Evolutionary conservation across 106 monocot species (phyloP), one percentile per base, ranked within the genome.

Genomic region (Acanthochlamys bracteata): DNA sequence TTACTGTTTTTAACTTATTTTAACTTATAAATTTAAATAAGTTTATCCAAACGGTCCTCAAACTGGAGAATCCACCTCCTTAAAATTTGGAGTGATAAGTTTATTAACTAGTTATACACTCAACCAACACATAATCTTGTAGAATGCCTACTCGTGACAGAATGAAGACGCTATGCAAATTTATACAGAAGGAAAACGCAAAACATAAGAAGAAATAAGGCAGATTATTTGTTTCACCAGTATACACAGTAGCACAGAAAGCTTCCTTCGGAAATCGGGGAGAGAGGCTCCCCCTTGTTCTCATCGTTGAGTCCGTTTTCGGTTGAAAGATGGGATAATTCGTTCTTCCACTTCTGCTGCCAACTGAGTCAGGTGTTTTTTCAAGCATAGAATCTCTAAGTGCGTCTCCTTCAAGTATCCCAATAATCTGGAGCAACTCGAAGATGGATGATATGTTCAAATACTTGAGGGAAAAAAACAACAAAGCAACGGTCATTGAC

Each of bases 351-450:
- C 41, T 62, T 62, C 62, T 62, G 49, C 24, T 64, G 10, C 64
- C 59, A 17, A 56, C 25, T 17, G 57, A 42, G 1, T 33, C 4
- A 33, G 33, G 33, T 12, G n/a, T 21, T 11, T 17, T 39, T 10
- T 62, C 21, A 21, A 25, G 24, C 19, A 51, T 41, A 0, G n/a
- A 12, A 11, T 77, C 77, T 10, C 23, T 40, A 17, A 53, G 17
- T 20, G 66, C 55, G 19, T 77, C 71, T 11, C 71, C 77, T 66
- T 77, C 77, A 11, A 77, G 40, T 2, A 77, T 14, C 22, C 77
- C 60, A 8, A 77, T 58, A 14, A 77, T 71, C 77, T 77, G 66
- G 4, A 23, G 0, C 33, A 33, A 6, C 33, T 33, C 33, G 6
- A 33, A 33, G 33, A 33, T 33, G 33, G 6, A 33, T 33, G 33